Percentiles rank a stretch among this genome's conserved stretches.
These are phyloP conservation scores for Cordyceps cateniannulata DNA, from an alignment of 2,329 filamentous ascomycete species.

Conservation along the genomic window DNA sequence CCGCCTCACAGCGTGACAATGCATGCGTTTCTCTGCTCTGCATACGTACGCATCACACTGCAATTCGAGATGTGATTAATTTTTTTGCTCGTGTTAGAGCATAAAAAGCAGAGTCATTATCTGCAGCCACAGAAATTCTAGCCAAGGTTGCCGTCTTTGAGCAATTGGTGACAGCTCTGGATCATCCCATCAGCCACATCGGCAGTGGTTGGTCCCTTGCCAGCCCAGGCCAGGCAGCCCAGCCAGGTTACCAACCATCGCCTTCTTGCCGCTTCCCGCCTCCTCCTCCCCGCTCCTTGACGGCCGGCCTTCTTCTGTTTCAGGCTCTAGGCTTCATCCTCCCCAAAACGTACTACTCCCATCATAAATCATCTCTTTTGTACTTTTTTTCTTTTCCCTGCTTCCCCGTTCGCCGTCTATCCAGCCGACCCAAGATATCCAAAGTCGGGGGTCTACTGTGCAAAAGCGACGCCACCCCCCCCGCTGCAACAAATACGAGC, in stretches of 20 bases:
- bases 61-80: background rate
- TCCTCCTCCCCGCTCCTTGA: background rate
- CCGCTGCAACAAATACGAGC: conserved; percentile 6
- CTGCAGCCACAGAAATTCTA: too few relatives aligned
- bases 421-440: conserved; percentile 3
- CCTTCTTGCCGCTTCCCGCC: background rate
- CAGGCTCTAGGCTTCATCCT: background rate
- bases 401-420: background rate
- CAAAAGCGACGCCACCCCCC: conserved; percentile 6
- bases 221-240: background rate
- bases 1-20: too few relatives aligned
- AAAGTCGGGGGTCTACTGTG: background rate
- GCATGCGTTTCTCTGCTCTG: background rate
- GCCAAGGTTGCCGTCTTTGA: background rate
- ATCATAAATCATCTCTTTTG: conserved; percentile 8
- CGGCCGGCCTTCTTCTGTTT: background rate
- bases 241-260: conserved; percentile 1
- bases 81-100: background rate
- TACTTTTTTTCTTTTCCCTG: background rate
- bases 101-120: background rate
- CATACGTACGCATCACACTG: background rate
- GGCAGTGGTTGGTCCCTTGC: conserved; percentile 4
- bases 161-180: background rate
- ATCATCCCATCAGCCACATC: background rate
- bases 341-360: conserved; percentile 1